Conservation (phyloP, 2,329 filamentous ascomycete genomes). For the Herpotrichia juniperi region DNA sequence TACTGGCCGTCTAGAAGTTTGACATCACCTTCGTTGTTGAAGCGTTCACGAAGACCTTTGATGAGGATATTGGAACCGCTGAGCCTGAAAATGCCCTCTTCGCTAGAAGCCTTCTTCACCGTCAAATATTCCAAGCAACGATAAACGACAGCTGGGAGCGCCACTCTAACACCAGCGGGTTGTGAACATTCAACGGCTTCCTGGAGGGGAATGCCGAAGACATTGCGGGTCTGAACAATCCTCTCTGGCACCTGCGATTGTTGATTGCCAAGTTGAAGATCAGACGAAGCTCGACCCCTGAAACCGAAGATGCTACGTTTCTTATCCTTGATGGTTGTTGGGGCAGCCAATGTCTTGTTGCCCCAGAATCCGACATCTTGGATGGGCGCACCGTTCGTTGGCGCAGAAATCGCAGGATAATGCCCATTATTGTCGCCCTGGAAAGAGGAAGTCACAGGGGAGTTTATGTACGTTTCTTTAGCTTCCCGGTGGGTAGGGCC, state of each 20-base stretch:
- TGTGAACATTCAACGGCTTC: conserved; percentile 85
- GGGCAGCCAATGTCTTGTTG: conserved; percentile 66
- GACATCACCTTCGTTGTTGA: conserved; percentile 91
- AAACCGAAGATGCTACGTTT: conserved; percentile 75
- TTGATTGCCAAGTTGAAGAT: conserved; percentile 44
- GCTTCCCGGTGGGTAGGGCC: conserved; percentile 45
- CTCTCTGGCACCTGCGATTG: conserved; percentile 30
- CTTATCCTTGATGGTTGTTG: conserved; percentile 74
- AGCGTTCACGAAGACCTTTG: conserved; percentile 86
- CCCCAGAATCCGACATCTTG: conserved; percentile 85
- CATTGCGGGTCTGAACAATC: conserved; percentile 56
- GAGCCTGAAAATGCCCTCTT: conserved; percentile 95
- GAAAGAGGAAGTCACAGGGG: conserved; percentile 43
- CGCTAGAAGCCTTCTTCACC: conserved; percentile 76
- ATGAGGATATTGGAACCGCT: conserved; percentile 97
- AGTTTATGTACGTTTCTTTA: conserved; percentile 33
- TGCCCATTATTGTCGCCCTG: conserved; percentile 30
- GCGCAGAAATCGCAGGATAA: conserved; percentile 72
- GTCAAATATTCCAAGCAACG: conserved; percentile 93
- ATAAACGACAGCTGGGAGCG: conserved; percentile 90
- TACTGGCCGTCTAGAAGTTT: conserved; percentile 86
- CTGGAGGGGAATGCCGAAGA: conserved; percentile 83
- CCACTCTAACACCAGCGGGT: conserved; percentile 73
- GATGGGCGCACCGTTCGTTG: conserved; percentile 83
- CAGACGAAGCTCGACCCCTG: conserved; percentile 73